phyloP scores from a whole-genome alignment of 148 eudicot species.

The Persicaria tinctoria region DNA sequence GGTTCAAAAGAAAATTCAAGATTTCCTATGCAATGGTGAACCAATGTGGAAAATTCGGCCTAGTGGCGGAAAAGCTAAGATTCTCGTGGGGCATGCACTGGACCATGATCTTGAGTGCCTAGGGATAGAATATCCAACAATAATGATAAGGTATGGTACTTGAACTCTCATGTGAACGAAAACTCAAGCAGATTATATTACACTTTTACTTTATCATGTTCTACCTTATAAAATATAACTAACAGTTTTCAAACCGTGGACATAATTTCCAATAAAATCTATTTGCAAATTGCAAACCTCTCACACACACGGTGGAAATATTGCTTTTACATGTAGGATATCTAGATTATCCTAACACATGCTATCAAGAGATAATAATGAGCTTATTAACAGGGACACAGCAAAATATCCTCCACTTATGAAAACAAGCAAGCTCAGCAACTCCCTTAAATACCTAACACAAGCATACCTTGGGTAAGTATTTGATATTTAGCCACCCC shows the following conservation, averaged over 20 bases:
- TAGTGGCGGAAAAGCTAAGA: slow-evolving; percentile 59
- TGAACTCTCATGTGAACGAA: neutral
- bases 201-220: neutral
- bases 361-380: neutral
- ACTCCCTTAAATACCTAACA: slow-evolving; percentile 61
- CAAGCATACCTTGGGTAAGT: slow-evolving; percentile 62
- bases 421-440: slow-evolving; percentile 80
- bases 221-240: neutral
- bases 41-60: slow-evolving; percentile 47
- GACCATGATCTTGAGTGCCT: slow-evolving; percentile 59
- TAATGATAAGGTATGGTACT: slow-evolving; percentile 42
- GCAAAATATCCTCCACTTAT: slow-evolving; percentile 60
- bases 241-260: neutral
- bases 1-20: slow-evolving; percentile 48
- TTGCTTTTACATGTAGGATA: neutral
- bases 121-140: slow-evolving; percentile 53
- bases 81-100: slow-evolving; percentile 74
- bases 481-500: neutral
- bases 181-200: neutral
- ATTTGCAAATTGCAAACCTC: neutral
- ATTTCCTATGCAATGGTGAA: slow-evolving; percentile 61
- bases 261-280: neutral
- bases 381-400: slow-evolving; percentile 47
- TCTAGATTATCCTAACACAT: neutral
- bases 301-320: neutral